These are phyloP conservation scores for Torulaspora indica DNA, from an alignment of 805 yeast genomes.

Conservation along the genomic window DNA sequence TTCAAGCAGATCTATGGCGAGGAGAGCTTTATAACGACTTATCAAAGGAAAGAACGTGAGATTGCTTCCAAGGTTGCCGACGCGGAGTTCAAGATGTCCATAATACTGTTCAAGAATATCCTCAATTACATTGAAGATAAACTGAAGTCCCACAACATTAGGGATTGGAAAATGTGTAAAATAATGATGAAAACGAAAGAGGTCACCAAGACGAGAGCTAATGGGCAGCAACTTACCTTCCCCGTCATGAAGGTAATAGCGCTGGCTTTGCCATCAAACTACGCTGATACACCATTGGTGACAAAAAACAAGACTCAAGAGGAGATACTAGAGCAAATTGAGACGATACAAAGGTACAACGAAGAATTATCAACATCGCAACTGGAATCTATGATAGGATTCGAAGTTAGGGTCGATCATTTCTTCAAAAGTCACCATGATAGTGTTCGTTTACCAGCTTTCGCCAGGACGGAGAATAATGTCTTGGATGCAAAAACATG, in stretches of 20 bases:
- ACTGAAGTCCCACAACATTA: slow-evolving; percentile 15
- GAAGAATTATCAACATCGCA: slow-evolving; percentile 19
- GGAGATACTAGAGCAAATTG: slow-evolving; percentile 16
- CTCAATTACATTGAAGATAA: slow-evolving; percentile 37
- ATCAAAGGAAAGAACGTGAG: slow-evolving; percentile 22
- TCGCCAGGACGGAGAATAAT: slow-evolving; percentile 17
- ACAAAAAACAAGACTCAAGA: slow-evolving; percentile 11
- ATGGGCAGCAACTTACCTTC: slow-evolving; percentile 11
- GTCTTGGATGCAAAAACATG: slow-evolving; percentile 39
- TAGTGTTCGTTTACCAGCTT: slow-evolving; percentile 22
- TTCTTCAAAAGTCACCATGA: slow-evolving; percentile 34
- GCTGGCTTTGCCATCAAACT: slow-evolving; percentile 32
- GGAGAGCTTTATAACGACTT: slow-evolving; percentile 21
- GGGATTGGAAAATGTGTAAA: slow-evolving; percentile 24
- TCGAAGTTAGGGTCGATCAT: slow-evolving; percentile 38
- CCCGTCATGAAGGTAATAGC: slow-evolving; percentile 36
- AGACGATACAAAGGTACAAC: slow-evolving; percentile 17
- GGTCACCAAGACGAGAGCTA: slow-evolving; percentile 3
- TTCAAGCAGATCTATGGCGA: slow-evolving; percentile 22
- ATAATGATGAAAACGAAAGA: slow-evolving; percentile 23
- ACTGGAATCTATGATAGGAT: slow-evolving; percentile 34
- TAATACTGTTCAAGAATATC: slow-evolving; percentile 47
- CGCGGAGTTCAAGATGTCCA: slow-evolving; percentile 58
- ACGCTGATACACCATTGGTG: slow-evolving; percentile 22
- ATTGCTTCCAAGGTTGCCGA: slow-evolving; percentile 48